Evolutionary conservation across 2,329 filamentous ascomycete genomes (phyloP), one percentile per base, ranked within the genome.

Genomic region (Hypoxylon sp.): DNA sequence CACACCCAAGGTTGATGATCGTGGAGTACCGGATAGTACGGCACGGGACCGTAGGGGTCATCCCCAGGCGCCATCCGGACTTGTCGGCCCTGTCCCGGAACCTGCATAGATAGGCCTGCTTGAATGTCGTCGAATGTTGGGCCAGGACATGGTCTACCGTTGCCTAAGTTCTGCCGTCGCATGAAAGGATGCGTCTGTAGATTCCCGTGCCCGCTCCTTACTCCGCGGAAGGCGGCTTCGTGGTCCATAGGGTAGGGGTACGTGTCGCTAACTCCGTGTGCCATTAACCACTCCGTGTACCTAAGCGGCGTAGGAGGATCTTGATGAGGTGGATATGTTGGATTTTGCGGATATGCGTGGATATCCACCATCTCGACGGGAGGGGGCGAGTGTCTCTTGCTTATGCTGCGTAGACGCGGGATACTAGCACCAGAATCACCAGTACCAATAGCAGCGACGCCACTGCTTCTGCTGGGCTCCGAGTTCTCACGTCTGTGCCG

Each of bases 321-420:
- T 27, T 70, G 56, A 35, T 72, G 73, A 0, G 73, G 61, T 6
- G 76, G 74, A 46, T 74, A 77, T 10, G 69, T 40, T 6, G 76
- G 76, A 22, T 62, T 72, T 40, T 73, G 71, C 22, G 76, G 76
- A 61, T 77, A 77, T 3, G 71, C 68, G 64, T 80, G 76, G 25
- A 81, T 74, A 13, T 77, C 69, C 33, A 72, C 68, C 1, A 58
- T 51, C 58, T 73, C 64, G 44, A 76, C 63, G 1, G 64, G 64
- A 0, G 75, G 73, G 3, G 70, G 72, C 13, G 71, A 72, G 64
- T 71, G 64, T 0, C 58, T 63, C 20, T 40, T 60, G 31, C 37
- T 53, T 22, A 37, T 46, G 11, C 49, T 61, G 25, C 57, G 55
- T 6, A 72, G 40, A 7, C 22, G 67, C 17, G 68, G 64, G 50